These are phyloP conservation scores for Aureobasidium sp. DNA, from an alignment of 2,329 filamentous ascomycete genomes.

Conservation along the genomic window DNA sequence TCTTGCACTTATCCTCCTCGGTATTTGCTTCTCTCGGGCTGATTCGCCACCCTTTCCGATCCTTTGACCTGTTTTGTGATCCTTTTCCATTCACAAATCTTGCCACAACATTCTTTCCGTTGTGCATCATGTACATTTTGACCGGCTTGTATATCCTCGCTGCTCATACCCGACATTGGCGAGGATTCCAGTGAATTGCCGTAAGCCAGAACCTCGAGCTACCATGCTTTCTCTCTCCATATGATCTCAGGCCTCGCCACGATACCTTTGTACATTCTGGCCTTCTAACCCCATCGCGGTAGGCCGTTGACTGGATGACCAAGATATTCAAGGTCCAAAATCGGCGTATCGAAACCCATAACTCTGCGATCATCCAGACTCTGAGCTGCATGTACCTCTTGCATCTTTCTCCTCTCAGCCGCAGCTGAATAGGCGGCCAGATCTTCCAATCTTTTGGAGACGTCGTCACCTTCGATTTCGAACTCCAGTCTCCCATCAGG, in stretches of 20 bases:
- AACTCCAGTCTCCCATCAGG: not conserved
- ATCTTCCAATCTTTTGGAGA: not conserved
- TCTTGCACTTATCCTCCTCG: too few relatives aligned
- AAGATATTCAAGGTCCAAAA: not conserved
- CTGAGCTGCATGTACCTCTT: not conserved
- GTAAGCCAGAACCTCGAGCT: not conserved
- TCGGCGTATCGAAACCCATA: not conserved
- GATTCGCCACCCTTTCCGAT: too few relatives aligned
- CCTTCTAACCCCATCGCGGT: too few relatives aligned
- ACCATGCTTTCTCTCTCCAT: too few relatives aligned
- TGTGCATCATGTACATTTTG: not conserved
- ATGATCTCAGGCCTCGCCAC: too few relatives aligned
- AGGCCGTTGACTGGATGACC: not conserved
- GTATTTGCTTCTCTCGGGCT: not conserved
- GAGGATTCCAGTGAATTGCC: not conserved
- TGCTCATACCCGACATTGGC: not conserved
- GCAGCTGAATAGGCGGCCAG: not conserved
- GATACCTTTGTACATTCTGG: too few relatives aligned
- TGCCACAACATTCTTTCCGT: not conserved
- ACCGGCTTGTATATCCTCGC: not conserved
- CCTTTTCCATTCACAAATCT: not conserved
- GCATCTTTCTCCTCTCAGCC: not conserved
- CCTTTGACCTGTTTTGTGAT: not conserved
- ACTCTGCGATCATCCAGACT: not conserved
- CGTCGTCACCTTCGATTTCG: not conserved